These are phyloP conservation scores for Bromus sterilis DNA, from an alignment of 176 grass and related monocot genomes.

Conservation along the genomic window DNA sequence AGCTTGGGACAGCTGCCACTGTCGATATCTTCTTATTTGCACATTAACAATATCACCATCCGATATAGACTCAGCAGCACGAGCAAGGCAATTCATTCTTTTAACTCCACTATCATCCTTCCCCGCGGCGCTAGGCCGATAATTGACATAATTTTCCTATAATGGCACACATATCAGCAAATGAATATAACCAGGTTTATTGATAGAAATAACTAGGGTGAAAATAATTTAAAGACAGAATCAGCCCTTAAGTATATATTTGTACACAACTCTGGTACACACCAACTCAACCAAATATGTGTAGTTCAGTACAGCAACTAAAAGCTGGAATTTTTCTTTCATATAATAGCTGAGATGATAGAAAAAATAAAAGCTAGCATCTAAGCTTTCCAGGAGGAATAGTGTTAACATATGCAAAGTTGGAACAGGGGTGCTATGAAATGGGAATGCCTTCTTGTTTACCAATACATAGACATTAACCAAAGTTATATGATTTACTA, in stretches of 20 bases:
- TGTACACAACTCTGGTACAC: not conserved
- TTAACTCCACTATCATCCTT: slow-evolving; percentile 98
- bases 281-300: not conserved
- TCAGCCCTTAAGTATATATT: not conserved
- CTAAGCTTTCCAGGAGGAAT: not conserved
- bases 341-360: not conserved
- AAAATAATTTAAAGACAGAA: not conserved
- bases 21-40: slow-evolving; percentile 97
- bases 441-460: not conserved
- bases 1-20: slow-evolving; percentile 95
- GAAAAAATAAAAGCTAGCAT: slow-evolving; percentile 3
- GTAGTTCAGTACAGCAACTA: not conserved
- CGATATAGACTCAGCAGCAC: slow-evolving; percentile 76
- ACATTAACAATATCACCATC: slow-evolving; percentile 95
- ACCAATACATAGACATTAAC: not conserved
- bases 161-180: slow-evolving; percentile 10
- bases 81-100: slow-evolving; percentile 81
- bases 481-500: not conserved
- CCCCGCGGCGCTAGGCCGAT: slow-evolving; percentile 61
- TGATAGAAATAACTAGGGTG: not conserved
- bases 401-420: not conserved
- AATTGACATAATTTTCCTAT: slow-evolving; percentile 99
- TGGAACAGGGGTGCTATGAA: not conserved
- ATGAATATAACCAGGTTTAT: not conserved
- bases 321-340: not conserved